phyloP scores from a whole-genome alignment of 768 basidiomycete genomes.

The Thelephora ganbajun region DNA sequence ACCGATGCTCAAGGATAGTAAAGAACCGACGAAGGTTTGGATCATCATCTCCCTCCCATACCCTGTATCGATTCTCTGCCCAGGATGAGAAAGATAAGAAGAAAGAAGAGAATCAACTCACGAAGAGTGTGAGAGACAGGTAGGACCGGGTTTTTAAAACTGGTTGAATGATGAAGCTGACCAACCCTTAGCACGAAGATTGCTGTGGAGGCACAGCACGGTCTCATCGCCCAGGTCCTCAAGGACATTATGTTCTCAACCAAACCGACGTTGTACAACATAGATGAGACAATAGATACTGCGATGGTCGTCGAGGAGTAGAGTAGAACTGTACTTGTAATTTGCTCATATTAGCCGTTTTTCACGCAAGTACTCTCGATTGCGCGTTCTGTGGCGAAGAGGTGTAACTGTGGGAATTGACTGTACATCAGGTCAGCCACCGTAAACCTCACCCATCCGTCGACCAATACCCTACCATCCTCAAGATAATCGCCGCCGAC shows the following conservation, averaged over 20 bases:
- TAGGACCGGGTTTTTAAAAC: slow-evolving; percentile 15
- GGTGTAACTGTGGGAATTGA: background rate
- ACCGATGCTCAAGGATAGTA: slow-evolving; percentile 34
- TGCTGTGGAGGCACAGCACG: slow-evolving; percentile 84
- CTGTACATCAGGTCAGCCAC: slow-evolving; percentile 6
- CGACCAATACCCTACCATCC: slow-evolving; percentile 4
- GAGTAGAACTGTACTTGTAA: background rate
- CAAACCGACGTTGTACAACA: slow-evolving; percentile 15
- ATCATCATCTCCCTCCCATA: background rate
- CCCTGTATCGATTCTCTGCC: slow-evolving; percentile 2
- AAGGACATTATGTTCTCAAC: slow-evolving; percentile 84
- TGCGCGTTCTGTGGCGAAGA: background rate
- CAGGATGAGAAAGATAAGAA: slow-evolving; percentile 49
- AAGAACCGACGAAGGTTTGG: slow-evolving; percentile 36
- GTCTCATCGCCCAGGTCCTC: slow-evolving; percentile 83
- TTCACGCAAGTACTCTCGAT: no score
- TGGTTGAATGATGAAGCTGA: background rate
- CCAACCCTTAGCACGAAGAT: slow-evolving; percentile 59
- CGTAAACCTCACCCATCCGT: background rate
- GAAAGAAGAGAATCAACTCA: slow-evolving; percentile 78
- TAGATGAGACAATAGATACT: background rate
- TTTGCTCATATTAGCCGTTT: background rate
- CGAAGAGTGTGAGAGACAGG: slow-evolving; percentile 89
- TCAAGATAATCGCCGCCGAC: background rate
- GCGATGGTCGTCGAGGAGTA: background rate